phyloP scores from a whole-genome alignment of 768 basidiomycete species.

The Rhodotorula sphaerocarpa region DNA sequence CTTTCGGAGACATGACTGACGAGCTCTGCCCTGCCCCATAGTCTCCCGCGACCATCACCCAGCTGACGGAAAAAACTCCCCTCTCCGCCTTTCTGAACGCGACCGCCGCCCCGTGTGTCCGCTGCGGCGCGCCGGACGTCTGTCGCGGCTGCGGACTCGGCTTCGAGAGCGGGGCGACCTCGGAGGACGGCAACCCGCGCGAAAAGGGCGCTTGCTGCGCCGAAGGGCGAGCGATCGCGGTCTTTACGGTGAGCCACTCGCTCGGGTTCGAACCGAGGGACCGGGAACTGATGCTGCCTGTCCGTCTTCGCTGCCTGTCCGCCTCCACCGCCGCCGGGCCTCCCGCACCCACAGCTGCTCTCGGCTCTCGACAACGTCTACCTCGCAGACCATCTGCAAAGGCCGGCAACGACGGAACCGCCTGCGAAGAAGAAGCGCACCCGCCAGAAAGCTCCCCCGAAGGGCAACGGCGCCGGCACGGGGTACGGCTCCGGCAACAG shows the following conservation, averaged over 20 bases:
- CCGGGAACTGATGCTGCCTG: background rate
- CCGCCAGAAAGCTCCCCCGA: background rate
- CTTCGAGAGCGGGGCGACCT: background rate
- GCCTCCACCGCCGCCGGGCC: too few relatives aligned
- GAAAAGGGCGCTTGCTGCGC: constrained; percentile 1
- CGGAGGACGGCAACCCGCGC: background rate
- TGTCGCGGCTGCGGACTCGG: background rate
- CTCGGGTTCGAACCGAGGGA: background rate
- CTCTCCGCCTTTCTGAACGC: background rate
- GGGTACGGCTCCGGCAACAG: constrained; percentile 4
- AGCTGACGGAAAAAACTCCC: background rate
- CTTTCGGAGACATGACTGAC: background rate
- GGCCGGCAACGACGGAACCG: background rate
- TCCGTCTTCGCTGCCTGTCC: too few relatives aligned
- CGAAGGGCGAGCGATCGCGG: background rate
- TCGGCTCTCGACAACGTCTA: constrained; percentile 12
- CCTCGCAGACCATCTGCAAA: constrained; percentile 11
- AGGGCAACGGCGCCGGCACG: constrained; percentile 2
- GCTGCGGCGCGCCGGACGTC: background rate
- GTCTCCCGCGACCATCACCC: background rate
- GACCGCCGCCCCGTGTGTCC: background rate
- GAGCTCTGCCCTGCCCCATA: background rate
- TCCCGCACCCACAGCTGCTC: constrained; percentile 7
- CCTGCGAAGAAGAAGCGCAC: constrained; percentile 1
- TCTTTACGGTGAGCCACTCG: background rate